Conservation (phyloP, 78 protist species). For the Dictyostelium brefeldianum region DNA sequence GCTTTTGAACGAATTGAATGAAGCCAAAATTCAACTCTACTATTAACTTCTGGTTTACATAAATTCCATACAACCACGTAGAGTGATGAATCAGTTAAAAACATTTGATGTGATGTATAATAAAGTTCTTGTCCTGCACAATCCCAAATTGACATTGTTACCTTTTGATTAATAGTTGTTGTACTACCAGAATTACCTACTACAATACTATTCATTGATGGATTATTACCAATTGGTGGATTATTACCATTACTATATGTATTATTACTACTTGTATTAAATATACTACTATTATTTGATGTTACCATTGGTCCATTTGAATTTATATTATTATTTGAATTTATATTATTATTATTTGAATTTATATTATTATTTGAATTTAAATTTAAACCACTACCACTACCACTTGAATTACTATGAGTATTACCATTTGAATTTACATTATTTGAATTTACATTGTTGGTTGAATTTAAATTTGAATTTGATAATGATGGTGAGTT, state of each 20-base stretch:
- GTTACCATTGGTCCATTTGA: not conserved
- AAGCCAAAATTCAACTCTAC: conserved; percentile 80
- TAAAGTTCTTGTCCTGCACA: conserved; percentile 82
- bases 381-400: not conserved
- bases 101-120: conserved; percentile 81
- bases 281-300: not conserved
- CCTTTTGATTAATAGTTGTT: conserved; percentile 14
- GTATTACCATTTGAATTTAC: conserved; percentile 24
- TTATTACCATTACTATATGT: not conserved
- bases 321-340: conserved; percentile 14
- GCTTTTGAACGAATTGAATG: conserved; percentile 62
- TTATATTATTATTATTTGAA: not conserved
- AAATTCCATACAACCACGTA: conserved; percentile 80
- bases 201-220: not conserved
- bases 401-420: not conserved
- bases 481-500: not conserved
- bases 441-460: not conserved
- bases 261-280: not conserved
- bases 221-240: not conserved
- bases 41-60: conserved; percentile 73
- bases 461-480: not conserved
- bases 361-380: not conserved
- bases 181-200: not conserved
- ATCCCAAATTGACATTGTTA: conserved; percentile 79
- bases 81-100: conserved; percentile 67